phyloP scores from a whole-genome alignment of 2,329 filamentous ascomycete species.

The Xylariaceae sp. region DNA sequence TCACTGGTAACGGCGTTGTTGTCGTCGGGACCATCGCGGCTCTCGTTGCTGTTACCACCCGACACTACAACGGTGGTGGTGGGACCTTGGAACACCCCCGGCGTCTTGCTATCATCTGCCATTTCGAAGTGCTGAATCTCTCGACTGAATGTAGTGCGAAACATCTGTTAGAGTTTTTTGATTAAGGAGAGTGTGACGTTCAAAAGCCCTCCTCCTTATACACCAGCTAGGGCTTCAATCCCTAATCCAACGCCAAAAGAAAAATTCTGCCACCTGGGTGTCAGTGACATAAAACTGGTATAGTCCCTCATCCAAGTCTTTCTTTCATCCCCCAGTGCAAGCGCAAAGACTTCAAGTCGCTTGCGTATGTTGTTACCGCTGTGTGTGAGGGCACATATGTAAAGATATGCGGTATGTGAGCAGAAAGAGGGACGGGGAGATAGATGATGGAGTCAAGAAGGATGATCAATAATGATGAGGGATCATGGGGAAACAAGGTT shows the following conservation, averaged over 20 bases:
- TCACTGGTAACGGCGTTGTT: conserved; percentile 34
- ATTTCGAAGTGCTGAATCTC: conserved; percentile 33
- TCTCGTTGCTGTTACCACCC: conserved; percentile 22
- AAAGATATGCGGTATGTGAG: conserved; percentile 2
- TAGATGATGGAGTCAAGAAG: conserved; percentile 2
- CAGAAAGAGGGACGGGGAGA: conserved; percentile 8
- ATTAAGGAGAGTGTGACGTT: conserved; percentile 10
- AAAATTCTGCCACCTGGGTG: no score
- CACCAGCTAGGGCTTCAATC: neutral
- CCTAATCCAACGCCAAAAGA: neutral
- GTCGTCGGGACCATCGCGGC: conserved; percentile 23
- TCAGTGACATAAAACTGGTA: no score
- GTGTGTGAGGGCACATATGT: conserved; percentile 49
- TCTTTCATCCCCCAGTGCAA: conserved; percentile 59
- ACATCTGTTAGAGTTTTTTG: conserved; percentile 5
- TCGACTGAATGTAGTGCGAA: conserved; percentile 12
- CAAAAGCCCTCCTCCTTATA: neutral
- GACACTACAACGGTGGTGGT: conserved; percentile 33
- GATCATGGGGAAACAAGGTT: conserved; percentile 1
- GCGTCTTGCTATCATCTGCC: conserved; percentile 31
- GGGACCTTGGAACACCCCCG: conserved; percentile 25
- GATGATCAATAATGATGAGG: conserved; percentile 5
- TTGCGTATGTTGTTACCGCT: conserved; percentile 51
- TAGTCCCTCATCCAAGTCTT: conserved; percentile 52
- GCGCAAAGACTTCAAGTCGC: conserved; percentile 71